These are phyloP conservation scores for Pleodorina starrii DNA, from an alignment of 139 green algal species.

Conservation along the genomic window DNA sequence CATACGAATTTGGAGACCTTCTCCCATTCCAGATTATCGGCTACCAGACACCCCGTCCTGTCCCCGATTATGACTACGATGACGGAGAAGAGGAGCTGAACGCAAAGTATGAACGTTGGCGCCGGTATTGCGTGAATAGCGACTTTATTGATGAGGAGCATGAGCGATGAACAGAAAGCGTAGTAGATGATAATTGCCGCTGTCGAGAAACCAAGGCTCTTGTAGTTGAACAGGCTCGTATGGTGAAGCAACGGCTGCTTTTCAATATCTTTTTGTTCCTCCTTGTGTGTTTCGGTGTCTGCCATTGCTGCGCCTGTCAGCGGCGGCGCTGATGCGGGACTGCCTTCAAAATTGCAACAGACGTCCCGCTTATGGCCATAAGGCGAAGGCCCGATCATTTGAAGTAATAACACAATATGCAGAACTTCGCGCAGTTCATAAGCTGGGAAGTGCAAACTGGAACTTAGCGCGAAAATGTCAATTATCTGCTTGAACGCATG, in stretches of 20 bases:
- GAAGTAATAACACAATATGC: too few species aligned
- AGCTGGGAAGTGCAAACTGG: too few species aligned
- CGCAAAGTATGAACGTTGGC: constrained; percentile 50
- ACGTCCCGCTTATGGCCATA: too few species aligned
- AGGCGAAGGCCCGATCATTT: too few species aligned
- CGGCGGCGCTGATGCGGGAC: too few species aligned
- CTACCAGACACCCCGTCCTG: constrained; percentile 21
- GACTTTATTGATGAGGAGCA: constrained; percentile 60
- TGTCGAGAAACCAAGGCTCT: not conserved
- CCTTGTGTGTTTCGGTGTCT: not conserved
- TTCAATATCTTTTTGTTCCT: not conserved
- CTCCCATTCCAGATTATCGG: constrained; percentile 55
- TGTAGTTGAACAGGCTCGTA: not conserved
- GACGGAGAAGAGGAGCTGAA: constrained; percentile 47
- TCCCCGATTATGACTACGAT: constrained; percentile 16
- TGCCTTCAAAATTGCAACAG: too few species aligned
- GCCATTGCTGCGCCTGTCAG: too few species aligned
- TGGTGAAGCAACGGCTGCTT: constrained; percentile 17
- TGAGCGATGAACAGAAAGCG: constrained; percentile 9
- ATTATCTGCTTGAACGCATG: too few species aligned
- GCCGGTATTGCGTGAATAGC: constrained; percentile 49
- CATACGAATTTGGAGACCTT: constrained; percentile 54
- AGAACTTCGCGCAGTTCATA: too few species aligned
- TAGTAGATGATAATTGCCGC: constrained; percentile 8
- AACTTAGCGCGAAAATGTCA: too few species aligned